A percentile compares a stretch with the other conserved stretches of the same genome.
Conservation (phyloP, 768 basidiomycete species). For the Tylopilus sp. region DNA sequence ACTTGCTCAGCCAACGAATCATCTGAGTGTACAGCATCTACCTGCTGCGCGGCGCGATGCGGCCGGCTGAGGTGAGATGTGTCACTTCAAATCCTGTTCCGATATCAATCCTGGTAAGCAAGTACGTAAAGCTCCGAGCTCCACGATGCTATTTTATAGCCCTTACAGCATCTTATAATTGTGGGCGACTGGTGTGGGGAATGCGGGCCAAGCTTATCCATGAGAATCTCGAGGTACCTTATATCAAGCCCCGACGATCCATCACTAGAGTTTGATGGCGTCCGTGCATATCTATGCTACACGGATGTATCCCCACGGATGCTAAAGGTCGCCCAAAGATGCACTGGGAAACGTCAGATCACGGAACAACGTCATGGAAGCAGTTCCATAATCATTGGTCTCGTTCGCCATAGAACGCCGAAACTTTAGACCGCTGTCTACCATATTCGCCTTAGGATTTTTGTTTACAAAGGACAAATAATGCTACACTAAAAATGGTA, state of each 20-base stretch:
- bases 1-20: constrained; percentile 4
- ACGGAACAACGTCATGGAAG: constrained; percentile 26
- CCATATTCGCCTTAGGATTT: no score
- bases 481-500: no score
- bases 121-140: constrained; percentile 18
- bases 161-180: constrained; percentile 21
- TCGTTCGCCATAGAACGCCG: constrained; percentile 28
- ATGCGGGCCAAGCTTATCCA: constrained; percentile 9
- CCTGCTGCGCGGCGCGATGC: constrained; percentile 14
- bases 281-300: constrained; percentile 3
- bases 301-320: constrained; percentile 16
- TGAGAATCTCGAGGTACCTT: constrained; percentile 12
- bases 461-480: no score
- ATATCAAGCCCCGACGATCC: constrained; percentile 14
- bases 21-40: constrained; percentile 8
- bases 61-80: constrained; percentile 21
- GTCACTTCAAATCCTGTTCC: constrained; percentile 12
- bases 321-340: constrained; percentile 11
- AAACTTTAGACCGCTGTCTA: no score
- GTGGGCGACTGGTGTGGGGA: constrained; percentile 16
- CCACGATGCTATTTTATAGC: constrained; percentile 17
- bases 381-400: constrained; percentile 27
- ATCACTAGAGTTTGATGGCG: constrained; percentile 7
- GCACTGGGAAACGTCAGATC: constrained; percentile 22
- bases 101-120: constrained; percentile 9